Evolutionary conservation across 139 green algal species (phyloP), one percentile per base, ranked within the genome.

Genomic region (Zygnema circumcarinatum): DNA sequence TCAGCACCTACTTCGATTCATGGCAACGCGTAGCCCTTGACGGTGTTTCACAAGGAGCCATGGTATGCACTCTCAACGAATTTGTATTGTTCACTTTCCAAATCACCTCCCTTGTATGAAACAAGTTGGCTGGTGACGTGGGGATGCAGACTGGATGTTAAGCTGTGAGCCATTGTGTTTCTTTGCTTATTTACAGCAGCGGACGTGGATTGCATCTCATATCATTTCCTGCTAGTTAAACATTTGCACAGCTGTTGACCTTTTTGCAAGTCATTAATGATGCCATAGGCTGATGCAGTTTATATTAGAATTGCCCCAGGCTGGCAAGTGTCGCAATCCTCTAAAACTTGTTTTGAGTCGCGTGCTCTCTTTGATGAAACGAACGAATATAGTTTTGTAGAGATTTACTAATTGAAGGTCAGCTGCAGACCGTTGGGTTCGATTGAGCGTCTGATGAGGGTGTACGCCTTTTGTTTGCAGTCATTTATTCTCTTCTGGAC

Each of bases 1-100:
- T 86, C 22, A 40, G 38, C 79, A 40, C 62, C 29, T 86, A 86
- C 53, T 86, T 86, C 22, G 53, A 79, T 20, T 69, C 52, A 22
- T 86, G 79, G 79, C n/a, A 81, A 22, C n/a, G 52, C 33, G 42
- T 80, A 21, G 53, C 38, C 2, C 25, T 79, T 31, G 79, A 86
- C 38, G 79, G 47, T 38, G 29, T 86, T 38, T 54, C 40, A 69
- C 79, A 84, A 32, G 76, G 76, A 39, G 36, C 38, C 76, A 84
- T 84, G 76, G 76, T 84, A 36, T n/a, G 69, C 11, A 41, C 47
- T 62, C 7, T 62, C 7, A 16, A 62, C 7, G 16, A 25, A 62
- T 62, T 25, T 62, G 47, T 62, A 62, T 16, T 16, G 7, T 62
- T 62, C 16, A 7, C 47, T 62, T 62, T 62, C 47, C 16, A 7